These are phyloP conservation scores for Cyclotella atomus DNA, from an alignment of 108 stramenopile species.

Conservation along the genomic window DNA sequence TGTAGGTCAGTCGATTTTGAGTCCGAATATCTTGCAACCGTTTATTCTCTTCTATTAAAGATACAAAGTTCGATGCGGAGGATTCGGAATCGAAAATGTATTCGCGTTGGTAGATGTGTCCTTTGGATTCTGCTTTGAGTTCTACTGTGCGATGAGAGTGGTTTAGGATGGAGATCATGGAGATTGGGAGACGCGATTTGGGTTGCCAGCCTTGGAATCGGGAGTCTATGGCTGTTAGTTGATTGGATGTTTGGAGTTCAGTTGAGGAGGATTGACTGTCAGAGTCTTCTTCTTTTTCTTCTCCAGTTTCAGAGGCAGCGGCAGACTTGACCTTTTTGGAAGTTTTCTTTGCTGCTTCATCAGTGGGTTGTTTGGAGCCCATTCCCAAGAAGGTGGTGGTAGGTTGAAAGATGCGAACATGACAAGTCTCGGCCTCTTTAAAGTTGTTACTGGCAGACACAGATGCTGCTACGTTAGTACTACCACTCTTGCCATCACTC, in stretches of 20 bases:
- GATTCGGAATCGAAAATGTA: conserved; percentile 65
- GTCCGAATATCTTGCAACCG: conserved; percentile 42
- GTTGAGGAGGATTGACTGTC: too few relatives aligned
- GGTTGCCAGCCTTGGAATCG: conserved; percentile 25
- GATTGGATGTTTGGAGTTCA: too few relatives aligned
- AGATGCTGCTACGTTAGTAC: background rate
- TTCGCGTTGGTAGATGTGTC: conserved; percentile 52
- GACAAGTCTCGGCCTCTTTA: conserved; percentile 1
- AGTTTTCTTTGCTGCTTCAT: too few relatives aligned
- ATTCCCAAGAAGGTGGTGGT: conserved; percentile 1
- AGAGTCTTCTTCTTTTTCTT: too few relatives aligned
- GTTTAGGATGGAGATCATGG: conserved; percentile 17
- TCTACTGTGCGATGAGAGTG: conserved; percentile 29
- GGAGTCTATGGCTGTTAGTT: background rate
- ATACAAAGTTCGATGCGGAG: conserved; percentile 52
- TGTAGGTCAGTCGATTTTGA: conserved; percentile 39
- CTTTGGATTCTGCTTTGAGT: conserved; percentile 33
- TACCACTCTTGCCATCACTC: background rate
- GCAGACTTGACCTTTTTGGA: too few relatives aligned
- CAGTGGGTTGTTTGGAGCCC: background rate
- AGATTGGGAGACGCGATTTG: conserved; percentile 60
- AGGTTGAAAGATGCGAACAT: conserved; percentile 3
- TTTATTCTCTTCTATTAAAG: conserved; percentile 49
- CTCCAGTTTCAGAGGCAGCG: too few relatives aligned
- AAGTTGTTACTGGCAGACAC: too few relatives aligned